phyloP scores from a whole-genome alignment of 805 yeast species.

The Saitoella complicata region DNA sequence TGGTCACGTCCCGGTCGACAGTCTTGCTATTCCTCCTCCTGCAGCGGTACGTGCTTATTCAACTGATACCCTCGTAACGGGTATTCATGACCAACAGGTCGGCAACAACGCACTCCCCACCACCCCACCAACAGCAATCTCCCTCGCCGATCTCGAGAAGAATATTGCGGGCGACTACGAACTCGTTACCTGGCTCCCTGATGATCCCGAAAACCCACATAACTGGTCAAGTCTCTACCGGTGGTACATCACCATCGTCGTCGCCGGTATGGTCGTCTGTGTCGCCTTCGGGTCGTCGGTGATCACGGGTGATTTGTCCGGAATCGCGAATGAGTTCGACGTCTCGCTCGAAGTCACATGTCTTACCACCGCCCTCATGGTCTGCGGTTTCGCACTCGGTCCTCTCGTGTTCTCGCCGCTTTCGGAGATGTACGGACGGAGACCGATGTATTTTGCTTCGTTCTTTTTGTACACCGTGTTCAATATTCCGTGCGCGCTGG shows the following conservation, averaged over 20 bases:
- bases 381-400: conserved; percentile 72
- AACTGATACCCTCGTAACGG: no score
- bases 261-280: conserved; percentile 61
- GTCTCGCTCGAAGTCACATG: conserved; percentile 69
- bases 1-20: no score
- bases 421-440: conserved; percentile 71
- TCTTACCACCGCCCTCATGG: conserved; percentile 72
- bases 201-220: conserved; percentile 74
- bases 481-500: conserved; percentile 40
- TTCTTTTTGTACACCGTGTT: conserved; percentile 55
- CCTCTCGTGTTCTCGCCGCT: conserved; percentile 84
- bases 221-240: conserved; percentile 10
- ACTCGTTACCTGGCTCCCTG: conserved; percentile 63
- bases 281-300: conserved; percentile 92
- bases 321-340: conserved; percentile 45
- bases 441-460: conserved; percentile 66
- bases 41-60: no score
- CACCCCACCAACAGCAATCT: no score
- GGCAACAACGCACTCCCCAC: no score
- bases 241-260: conserved; percentile 40
- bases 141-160: no score
- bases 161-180: conserved; percentile 21
- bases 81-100: no score
- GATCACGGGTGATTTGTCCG: conserved; percentile 69
- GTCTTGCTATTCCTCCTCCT: no score